A percentile compares a stretch with the other conserved stretches of the same genome.
These are phyloP conservation scores for Casuarina equisetifolia DNA, from an alignment of 306 rosid species.

Conservation along the genomic window DNA sequence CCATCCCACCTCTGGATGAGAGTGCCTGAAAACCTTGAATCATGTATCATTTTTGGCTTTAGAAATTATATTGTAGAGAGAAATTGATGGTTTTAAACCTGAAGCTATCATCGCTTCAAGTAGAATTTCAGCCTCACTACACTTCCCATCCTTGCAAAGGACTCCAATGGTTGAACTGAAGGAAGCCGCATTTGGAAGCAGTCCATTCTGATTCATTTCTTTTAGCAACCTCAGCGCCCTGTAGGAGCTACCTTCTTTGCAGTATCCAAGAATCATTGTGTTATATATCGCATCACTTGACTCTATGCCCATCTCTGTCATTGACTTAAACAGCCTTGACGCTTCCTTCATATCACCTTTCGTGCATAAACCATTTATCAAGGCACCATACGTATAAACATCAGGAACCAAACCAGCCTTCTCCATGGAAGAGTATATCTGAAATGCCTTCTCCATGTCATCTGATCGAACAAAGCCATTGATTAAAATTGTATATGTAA, in stretches of 20 bases:
- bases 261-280: conserved; percentile 70
- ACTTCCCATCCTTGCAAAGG: conserved; percentile 61
- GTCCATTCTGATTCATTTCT: conserved; percentile 63
- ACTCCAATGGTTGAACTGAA: conserved; percentile 53
- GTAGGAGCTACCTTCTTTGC: conserved; percentile 71
- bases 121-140: conserved; percentile 60
- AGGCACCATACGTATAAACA: conserved; percentile 56
- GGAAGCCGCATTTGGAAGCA: conserved; percentile 66
- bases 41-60: conserved; percentile 25
- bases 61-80: conserved; percentile 45
- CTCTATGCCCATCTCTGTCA: conserved; percentile 49
- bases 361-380: conserved; percentile 66
- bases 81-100: conserved; percentile 49
- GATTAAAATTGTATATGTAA: conserved; percentile 69
- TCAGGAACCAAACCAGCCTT: conserved; percentile 65
- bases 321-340: conserved; percentile 48
- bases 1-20: conserved; percentile 4
- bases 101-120: conserved; percentile 46
- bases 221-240: conserved; percentile 65
- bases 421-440: conserved; percentile 60
- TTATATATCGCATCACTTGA: conserved; percentile 67
- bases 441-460: conserved; percentile 55
- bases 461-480: conserved; percentile 46
- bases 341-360: conserved; percentile 72
- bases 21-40: not conserved